Evolutionary conservation across 2,329 filamentous ascomycete species (phyloP), one percentile per base, ranked within the genome.

Genomic region (Neonectria punicea): DNA sequence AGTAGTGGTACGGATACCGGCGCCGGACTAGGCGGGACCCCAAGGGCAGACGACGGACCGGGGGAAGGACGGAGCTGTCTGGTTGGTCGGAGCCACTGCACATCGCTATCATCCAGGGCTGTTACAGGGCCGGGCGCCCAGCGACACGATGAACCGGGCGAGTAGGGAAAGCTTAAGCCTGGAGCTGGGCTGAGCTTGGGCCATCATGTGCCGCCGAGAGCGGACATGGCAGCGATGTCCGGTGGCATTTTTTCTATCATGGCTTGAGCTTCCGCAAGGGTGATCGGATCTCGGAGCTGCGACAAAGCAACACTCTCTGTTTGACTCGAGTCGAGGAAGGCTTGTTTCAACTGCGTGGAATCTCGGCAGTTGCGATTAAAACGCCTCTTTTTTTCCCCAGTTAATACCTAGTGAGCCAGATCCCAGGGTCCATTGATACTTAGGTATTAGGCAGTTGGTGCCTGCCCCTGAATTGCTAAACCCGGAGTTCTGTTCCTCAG

Each of bases 231-330:
- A 51, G 44, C 11, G 30, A 34, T 34, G 49, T n/a, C 10, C n/a
- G 25, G 5, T 6, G 25, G 25, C 25, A 5, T 51, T 51, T 50
- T n/a, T 34, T 13, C n/a, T 30, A 25, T 25, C 34, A 10, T 51
- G 49, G 49, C 49, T 51, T 51, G n/a, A 51, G 49, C 49, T 34
- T 34, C 49, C 36, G 30, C 49, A 51, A 51, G 49, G 49, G 49
- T 30, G n/a, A 20, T 51, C 49, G 30, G 49, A 34, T 51, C 49
- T 51, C 49, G n/a, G 49, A 51, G 36, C 49, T 34, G n/a, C 49
- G 49, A 51, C 28, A 34, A 32, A 16, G 32, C 49, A 34, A 8
- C 30, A 20, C 32, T 11, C 30, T 6, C 18, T 13, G 16, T 34
- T 51, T 36, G 18, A 34, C 49, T 50, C 16, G 16, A 30, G 8